Percentiles rank a stretch among this genome's conserved stretches.
phyloP scores from a whole-genome alignment of 306 rosid genomes.

The Erythrophleum fordii region DNA sequence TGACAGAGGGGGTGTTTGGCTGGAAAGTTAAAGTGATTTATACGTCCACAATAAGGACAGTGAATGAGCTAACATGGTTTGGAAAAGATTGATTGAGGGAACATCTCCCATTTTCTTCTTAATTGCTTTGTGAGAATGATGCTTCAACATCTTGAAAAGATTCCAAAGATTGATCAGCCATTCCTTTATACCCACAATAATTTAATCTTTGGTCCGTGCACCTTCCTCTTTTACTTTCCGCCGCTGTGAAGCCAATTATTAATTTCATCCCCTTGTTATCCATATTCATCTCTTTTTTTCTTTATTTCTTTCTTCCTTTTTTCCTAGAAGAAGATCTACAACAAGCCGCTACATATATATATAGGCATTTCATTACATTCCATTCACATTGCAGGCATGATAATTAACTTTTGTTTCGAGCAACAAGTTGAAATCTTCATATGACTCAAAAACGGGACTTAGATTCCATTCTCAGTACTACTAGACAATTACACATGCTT shows the following conservation, averaged over 20 bases:
- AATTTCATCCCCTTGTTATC: not conserved
- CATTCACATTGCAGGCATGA: not conserved
- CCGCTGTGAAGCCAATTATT: slow-evolving; percentile 29
- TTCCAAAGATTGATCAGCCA: slow-evolving; percentile 18
- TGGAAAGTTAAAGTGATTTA: slow-evolving; percentile 37
- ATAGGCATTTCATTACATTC: not conserved
- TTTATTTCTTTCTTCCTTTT: not conserved
- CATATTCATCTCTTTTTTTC: not conserved
- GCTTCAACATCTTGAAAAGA: slow-evolving; percentile 44
- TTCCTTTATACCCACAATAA: slow-evolving; percentile 43
- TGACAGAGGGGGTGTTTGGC: slow-evolving; percentile 29
- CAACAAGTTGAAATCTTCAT: too few relatives aligned
- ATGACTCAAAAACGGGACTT: slow-evolving; percentile 12
- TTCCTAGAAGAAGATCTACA: not conserved
- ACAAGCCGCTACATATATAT: not conserved
- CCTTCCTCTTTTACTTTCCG: slow-evolving; percentile 20
- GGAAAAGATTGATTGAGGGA: slow-evolving; percentile 47
- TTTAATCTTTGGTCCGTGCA: slow-evolving; percentile 48
- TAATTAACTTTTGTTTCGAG: slow-evolving; percentile 22
- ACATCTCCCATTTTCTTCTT: slow-evolving; percentile 52
- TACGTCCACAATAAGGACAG: slow-evolving; percentile 47
- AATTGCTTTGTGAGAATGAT: slow-evolving; percentile 35
- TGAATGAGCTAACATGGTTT: slow-evolving; percentile 30
- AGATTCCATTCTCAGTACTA: slow-evolving; percentile 10
- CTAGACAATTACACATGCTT: not conserved